Evolutionary conservation across 768 basidiomycete genomes (phyloP).

Genomic region (Lactarius trivialis): DNA sequence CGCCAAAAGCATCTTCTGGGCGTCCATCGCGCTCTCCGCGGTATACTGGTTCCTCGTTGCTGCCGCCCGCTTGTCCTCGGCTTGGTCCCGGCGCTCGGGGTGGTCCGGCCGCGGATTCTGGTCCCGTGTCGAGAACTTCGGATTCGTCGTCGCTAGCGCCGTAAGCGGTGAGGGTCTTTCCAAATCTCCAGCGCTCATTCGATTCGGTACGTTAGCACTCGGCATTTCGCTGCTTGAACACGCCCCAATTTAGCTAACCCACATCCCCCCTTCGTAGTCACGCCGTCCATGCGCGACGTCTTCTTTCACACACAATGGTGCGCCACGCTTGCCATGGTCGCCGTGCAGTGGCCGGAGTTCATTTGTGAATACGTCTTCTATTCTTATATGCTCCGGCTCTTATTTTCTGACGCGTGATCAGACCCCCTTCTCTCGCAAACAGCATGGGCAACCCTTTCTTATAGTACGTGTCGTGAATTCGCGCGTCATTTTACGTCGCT

Average conservation of each 20-base stretch:
- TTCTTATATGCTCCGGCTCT: background rate
- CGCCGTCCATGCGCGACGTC: slow-evolving; percentile 88
- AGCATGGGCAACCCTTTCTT: slow-evolving; percentile 79
- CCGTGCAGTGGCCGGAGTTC: slow-evolving; percentile 92
- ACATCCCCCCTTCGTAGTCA: slow-evolving; percentile 46
- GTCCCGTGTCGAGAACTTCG: slow-evolving; percentile 72
- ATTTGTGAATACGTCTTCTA: slow-evolving; percentile 52
- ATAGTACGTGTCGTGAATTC: slow-evolving; percentile 43
- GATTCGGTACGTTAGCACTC: slow-evolving; percentile 62
- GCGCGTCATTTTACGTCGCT: background rate
- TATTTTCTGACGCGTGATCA: slow-evolving; percentile 28
- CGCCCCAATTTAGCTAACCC: slow-evolving; percentile 13
- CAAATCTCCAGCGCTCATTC: slow-evolving; percentile 75
- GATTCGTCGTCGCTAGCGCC: slow-evolving; percentile 87
- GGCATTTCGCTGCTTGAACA: background rate
- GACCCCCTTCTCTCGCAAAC: slow-evolving; percentile 88
- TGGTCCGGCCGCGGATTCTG: slow-evolving; percentile 56
- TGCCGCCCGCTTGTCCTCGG: slow-evolving; percentile 73
- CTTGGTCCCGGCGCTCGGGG: slow-evolving; percentile 69
- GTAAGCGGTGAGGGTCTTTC: slow-evolving; percentile 88
- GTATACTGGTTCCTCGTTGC: slow-evolving; percentile 80
- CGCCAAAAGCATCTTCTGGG: slow-evolving; percentile 66
- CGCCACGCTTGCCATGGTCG: slow-evolving; percentile 82
- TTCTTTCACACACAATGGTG: slow-evolving; percentile 94
- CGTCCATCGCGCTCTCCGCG: slow-evolving; percentile 62